A percentile compares a stretch with the other conserved stretches of the same genome.
Conservation (phyloP, 345 rosid genomes). For the Gossypium longicalyx region DNA sequence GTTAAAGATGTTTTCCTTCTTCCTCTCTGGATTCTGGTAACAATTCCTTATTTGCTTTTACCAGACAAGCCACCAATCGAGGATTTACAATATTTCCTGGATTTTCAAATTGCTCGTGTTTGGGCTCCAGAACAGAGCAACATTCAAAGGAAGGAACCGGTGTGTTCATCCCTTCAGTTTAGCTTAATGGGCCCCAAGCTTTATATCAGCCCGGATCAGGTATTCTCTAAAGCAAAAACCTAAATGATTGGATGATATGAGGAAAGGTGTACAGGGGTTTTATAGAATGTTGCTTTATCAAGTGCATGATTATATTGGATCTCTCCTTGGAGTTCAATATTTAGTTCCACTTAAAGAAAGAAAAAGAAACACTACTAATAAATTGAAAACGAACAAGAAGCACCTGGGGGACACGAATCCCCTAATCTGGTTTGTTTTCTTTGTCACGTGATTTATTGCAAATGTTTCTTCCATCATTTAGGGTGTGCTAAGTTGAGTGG, state of each 20-base stretch:
- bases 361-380: not conserved
- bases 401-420: not conserved
- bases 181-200: constrained; percentile 99
- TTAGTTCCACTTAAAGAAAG: not conserved
- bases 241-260: not conserved
- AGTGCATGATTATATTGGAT: not conserved
- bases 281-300: not conserved
- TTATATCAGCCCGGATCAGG: constrained; percentile 91
- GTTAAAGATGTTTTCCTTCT: constrained; percentile 3
- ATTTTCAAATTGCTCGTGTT: constrained; percentile 75
- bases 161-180: constrained; percentile 83
- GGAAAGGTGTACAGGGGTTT: not conserved
- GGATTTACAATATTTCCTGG: constrained; percentile 93
- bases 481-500: too few relatives aligned
- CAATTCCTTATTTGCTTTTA: constrained; percentile 15
- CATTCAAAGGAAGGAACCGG: constrained; percentile 88
- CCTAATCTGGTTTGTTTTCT: not conserved
- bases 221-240: constrained; percentile 17
- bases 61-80: constrained; percentile 95
- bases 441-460: not conserved
- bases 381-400: not conserved
- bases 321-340: not conserved
- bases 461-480: not conserved
- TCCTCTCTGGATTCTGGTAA: not conserved
- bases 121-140: constrained; percentile 97